Evolutionary conservation across 2,329 filamentous ascomycete genomes (phyloP), one percentile per base, ranked within the genome.

Genomic region (Neoscytalidium dimidiatum): DNA sequence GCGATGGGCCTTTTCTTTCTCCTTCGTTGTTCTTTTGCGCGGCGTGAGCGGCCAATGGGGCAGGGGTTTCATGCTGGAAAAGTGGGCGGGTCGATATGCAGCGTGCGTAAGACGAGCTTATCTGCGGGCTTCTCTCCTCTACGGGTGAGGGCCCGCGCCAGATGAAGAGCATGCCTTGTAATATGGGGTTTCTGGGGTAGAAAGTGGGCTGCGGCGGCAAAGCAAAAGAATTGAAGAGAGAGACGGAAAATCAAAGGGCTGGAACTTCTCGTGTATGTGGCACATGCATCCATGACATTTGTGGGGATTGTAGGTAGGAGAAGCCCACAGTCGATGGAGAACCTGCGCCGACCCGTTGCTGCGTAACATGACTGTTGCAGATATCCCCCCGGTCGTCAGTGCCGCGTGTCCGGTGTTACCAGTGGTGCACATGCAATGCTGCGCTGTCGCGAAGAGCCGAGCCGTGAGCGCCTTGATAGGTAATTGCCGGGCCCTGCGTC

Each of bases 251-350:
- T 2, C n/a, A 33, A 1, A 26, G 28, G 52, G 17, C 53, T 60
- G 56, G 56, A 60, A 21, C 56, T 46, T 46, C 38, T 60, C 56
- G 56, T 60, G 41, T 60, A 60, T 60, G 56, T 60, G 13, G 5
- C 21, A n/a, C n/a, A 11, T 19, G 14, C 7, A 26, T 17, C 4
- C 17, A 33, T 33, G 41, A 3, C 31, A 13, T 7, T n/a, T 51
- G 13, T 9, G 19, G 19, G 31, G 9, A 6, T 8, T 28, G 11
- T 57, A 4, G 31, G 21, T 3, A 19, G 35, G 17, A 14, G 21
- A 17, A 3, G 23, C 2, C 8, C n/a, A 26, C n/a, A 11, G 43
- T 57, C 21, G 28, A 26, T 26, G 38, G 21, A 31, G 29, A 56
- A 31, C 5, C 14, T 13, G 31, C 6, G 8, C 21, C 23, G 17